Evolutionary conservation across 2,329 filamentous ascomycete species (phyloP), one percentile per base, ranked within the genome.

Genomic region (Bipolaris sorokiniana): DNA sequence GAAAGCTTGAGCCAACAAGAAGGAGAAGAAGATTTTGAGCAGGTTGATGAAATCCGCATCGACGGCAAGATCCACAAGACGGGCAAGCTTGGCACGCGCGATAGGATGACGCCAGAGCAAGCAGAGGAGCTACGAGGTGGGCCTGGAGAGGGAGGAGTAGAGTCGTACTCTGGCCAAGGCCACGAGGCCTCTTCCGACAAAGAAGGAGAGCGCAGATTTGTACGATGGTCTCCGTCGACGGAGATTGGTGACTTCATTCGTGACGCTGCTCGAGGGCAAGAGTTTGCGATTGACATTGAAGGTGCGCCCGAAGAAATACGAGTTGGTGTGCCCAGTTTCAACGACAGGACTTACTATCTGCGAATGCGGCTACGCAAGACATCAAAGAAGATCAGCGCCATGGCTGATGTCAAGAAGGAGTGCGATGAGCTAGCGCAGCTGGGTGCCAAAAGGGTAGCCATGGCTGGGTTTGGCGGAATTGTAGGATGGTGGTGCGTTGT

Each of bases 201-300:
- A 61, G 67, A 73, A 1, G 79, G 84, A 36, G 79, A 83, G 23
- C 79, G 83, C 54, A 84, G 86, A 51, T 95, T 94, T 80, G 91
- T 97, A 2, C 88, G 92, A 28, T 97, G 93, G 93, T 92, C 89
- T 42, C 87, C 88, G 40, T 91, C 88, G 28, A 97, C 93, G 1
- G 93, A 97, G 73, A 90, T 97, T 31, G 93, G 93, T 9, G 93
- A 97, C 77, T 97, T 97, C 71, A 95, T 97, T 63, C 87, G 92
- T 7, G 93, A 97, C 72, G 92, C 93, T 0, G 91, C 92, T 0
- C 83, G 91, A 3, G 91, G 90, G 0, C 87, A 90, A 52, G 91
- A 96, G 71, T 97, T 97, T 71, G 87, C 89, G 3, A 87, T 97
- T 41, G 86, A 89, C 51, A 91, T 97, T 54, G 90, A 96, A 71